Evolutionary conservation across 2,329 filamentous ascomycete genomes (phyloP).

Genomic region (Raffaelea arxii): DNA sequence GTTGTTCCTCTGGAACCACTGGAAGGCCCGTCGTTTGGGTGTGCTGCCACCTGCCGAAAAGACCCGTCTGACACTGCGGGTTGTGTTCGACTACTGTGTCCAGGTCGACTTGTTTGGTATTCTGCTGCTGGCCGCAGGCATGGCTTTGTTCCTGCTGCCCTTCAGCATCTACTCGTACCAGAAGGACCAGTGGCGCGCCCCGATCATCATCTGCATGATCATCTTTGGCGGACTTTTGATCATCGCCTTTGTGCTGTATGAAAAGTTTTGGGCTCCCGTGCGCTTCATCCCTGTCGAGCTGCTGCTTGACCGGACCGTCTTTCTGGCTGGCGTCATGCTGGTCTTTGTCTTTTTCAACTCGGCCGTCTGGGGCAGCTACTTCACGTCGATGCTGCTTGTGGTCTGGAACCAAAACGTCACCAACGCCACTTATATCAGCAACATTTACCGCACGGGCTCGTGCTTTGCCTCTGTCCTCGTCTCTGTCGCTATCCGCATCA

Average conservation of each 20-base stretch:
- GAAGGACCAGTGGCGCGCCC: constrained; percentile 27
- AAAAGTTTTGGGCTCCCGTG: constrained; percentile 25
- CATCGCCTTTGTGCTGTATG: constrained; percentile 25
- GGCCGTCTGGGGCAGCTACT: constrained; percentile 12
- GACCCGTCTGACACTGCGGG: constrained; percentile 39
- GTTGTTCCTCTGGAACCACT: constrained; percentile 47
- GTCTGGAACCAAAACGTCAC: constrained; percentile 9
- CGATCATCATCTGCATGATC: constrained; percentile 30
- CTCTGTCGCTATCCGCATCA: constrained; percentile 34
- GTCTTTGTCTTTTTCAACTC: constrained; percentile 7
- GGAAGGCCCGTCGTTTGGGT: constrained; percentile 46
- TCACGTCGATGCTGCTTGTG: constrained; percentile 11
- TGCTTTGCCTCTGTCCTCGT: constrained; percentile 35
- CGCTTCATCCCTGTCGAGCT: constrained; percentile 31
- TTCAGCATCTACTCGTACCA: constrained; percentile 46
- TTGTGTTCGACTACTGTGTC: constrained; percentile 35
- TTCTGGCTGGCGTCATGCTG: constrained; percentile 14
- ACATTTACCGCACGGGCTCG: constrained; percentile 10
- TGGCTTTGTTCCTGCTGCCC: constrained; percentile 56
- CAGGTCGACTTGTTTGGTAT: constrained; percentile 58
- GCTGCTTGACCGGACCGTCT: constrained; percentile 34
- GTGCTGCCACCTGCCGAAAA: constrained; percentile 30
- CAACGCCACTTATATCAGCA: constrained; percentile 7
- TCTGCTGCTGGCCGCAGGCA: constrained; percentile 48
- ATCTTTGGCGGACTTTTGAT: constrained; percentile 26